A percentile compares a stretch with the other conserved stretches of the same genome.
Evolutionary conservation across 2,329 filamentous ascomycete species (phyloP).

Genomic region (Laburnicola sp.): DNA sequence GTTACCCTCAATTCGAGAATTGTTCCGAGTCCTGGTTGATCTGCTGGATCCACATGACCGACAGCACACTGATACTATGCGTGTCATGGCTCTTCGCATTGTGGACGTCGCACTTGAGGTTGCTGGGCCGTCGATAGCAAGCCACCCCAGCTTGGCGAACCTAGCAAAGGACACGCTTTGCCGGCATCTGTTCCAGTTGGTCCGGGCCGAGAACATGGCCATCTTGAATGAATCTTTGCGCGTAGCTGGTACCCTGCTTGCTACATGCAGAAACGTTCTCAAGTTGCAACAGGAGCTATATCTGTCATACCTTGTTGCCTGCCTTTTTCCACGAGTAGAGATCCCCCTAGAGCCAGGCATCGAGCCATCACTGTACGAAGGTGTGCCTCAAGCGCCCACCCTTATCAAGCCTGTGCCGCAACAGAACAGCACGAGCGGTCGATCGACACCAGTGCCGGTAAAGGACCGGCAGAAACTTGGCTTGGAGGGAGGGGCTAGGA

Average conservation of each 20-base stretch:
- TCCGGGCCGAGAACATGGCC: constrained; percentile 93
- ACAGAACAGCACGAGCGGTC: constrained; percentile 68
- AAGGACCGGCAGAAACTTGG: constrained; percentile 92
- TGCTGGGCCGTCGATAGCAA: constrained; percentile 89
- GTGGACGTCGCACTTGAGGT: constrained; percentile 97
- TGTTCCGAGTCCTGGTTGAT: constrained; percentile 92
- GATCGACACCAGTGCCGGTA: constrained; percentile 85
- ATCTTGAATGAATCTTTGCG: constrained; percentile 91
- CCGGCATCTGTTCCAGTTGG: constrained; percentile 91
- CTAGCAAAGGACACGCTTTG: constrained; percentile 93
- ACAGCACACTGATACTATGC: constrained; percentile 90
- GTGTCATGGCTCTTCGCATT: constrained; percentile 95
- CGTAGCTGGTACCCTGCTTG: constrained; percentile 85
- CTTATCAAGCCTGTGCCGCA: constrained; percentile 77
- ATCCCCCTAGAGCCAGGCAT: constrained; percentile 91
- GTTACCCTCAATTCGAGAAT: constrained; percentile 87
- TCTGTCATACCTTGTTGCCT: constrained; percentile 89
- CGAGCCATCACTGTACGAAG: constrained; percentile 86
- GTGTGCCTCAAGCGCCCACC: constrained; percentile 88
- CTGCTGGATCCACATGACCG: constrained; percentile 90
- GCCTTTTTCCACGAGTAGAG: constrained; percentile 88
- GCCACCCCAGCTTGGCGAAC: constrained; percentile 82
- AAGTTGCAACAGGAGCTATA: constrained; percentile 98
- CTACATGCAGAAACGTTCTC: constrained; percentile 85
- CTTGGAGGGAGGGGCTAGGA: constrained; percentile 85